Conservation (phyloP, 2,329 filamentous ascomycete species). For the Fusarium penzigii region DNA sequence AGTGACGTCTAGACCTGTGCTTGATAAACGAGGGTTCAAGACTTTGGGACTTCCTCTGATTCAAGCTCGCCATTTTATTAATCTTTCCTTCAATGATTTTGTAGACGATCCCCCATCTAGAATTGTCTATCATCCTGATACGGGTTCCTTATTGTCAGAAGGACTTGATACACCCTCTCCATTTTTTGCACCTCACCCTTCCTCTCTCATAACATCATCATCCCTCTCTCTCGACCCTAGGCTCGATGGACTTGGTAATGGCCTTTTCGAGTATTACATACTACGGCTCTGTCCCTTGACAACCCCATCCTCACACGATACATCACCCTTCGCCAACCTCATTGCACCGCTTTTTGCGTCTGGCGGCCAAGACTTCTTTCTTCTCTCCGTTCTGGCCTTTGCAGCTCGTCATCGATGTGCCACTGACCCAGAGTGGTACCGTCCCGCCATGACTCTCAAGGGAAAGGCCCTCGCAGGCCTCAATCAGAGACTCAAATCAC, state of each 20-base stretch:
- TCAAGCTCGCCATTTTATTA: constrained; percentile 19
- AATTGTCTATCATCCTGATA: not conserved
- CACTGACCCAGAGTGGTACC: constrained; percentile 15
- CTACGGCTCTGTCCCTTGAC: constrained; percentile 23
- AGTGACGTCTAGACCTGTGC: not conserved
- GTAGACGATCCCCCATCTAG: not conserved
- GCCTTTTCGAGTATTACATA: constrained; percentile 25
- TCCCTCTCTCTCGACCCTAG: constrained; percentile 11
- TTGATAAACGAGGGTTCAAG: not conserved
- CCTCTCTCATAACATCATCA: constrained; percentile 4
- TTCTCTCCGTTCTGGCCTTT: constrained; percentile 22
- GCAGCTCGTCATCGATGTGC: constrained; percentile 24
- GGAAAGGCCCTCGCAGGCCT: constrained; percentile 12
- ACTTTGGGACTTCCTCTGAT: not conserved
- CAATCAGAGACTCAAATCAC: constrained; percentile 10
- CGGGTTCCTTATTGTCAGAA: not conserved
- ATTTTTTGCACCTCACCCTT: not conserved
- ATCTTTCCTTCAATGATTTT: constrained; percentile 22
- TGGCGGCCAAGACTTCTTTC: constrained; percentile 16
- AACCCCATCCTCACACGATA: constrained; percentile 16
- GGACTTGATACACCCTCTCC: not conserved
- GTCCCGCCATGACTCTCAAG: constrained; percentile 20
- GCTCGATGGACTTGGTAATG: constrained; percentile 7
- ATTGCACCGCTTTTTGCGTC: constrained; percentile 22
- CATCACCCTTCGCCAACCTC: constrained; percentile 21